phyloP scores from a whole-genome alignment of 129 eudicot species.

The Cynara cardunculus region DNA sequence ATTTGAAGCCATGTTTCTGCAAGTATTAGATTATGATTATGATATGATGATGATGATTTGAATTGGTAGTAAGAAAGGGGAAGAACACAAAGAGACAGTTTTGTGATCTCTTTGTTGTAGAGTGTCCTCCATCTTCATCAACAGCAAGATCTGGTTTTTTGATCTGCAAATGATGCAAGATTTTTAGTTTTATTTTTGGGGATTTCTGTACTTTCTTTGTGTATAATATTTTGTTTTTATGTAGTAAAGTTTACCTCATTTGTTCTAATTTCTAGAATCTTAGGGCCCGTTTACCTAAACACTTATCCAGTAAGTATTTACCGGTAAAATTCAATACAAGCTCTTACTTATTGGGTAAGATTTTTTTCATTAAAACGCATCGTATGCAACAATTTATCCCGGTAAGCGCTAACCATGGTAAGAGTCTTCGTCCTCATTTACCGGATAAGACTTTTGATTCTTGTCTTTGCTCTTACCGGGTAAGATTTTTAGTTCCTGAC shows the following conservation, averaged over 20 bases:
- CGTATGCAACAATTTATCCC: too few species aligned
- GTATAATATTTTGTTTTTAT: constrained; percentile 13
- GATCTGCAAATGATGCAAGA: constrained; percentile 40
- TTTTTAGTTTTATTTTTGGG: background rate
- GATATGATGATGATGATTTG: constrained; percentile 4
- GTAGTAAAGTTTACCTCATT: background rate
- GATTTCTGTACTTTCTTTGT: constrained; percentile 4
- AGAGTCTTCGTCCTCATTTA: too few species aligned
- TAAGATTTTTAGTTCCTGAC: too few species aligned
- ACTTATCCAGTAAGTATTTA: too few species aligned
- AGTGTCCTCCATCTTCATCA: constrained; percentile 36
- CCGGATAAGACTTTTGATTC: too few species aligned
- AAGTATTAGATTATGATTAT: constrained; percentile 6
- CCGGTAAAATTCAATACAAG: too few species aligned
- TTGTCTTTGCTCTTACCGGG: too few species aligned
- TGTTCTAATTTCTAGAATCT: background rate
- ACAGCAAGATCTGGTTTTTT: constrained; percentile 43
- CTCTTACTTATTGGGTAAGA: too few species aligned
- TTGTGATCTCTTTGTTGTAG: constrained; percentile 51
- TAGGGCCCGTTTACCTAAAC: too few species aligned
- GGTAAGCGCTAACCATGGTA: too few species aligned
- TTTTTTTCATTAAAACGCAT: too few species aligned
- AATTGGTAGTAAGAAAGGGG: constrained; percentile 23
- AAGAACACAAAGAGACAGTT: constrained; percentile 42
- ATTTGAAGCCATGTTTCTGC: constrained; percentile 52